Conservation (phyloP, 2,329 filamentous ascomycete species). For the Sphaerulina musiva region DNA sequence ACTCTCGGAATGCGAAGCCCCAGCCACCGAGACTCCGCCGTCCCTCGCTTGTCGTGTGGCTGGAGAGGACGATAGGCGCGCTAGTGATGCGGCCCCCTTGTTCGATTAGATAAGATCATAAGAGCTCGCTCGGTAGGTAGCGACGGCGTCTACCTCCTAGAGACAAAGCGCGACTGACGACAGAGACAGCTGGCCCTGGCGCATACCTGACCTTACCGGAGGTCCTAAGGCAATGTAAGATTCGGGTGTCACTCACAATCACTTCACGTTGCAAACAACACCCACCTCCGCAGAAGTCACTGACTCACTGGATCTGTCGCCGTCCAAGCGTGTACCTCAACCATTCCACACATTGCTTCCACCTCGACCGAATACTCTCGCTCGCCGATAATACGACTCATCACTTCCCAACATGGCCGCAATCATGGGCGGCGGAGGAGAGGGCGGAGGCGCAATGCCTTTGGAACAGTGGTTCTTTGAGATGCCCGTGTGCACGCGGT, state of each 20-base stretch:
- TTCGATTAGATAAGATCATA: neutral
- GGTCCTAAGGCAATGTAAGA: no score
- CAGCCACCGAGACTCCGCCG: neutral
- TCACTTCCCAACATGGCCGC: slow-evolving; percentile 39
- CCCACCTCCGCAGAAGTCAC: no score
- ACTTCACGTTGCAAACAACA: no score
- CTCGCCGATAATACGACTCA: neutral
- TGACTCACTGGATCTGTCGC: neutral
- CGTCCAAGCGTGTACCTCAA: neutral
- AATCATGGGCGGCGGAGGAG: slow-evolving; percentile 37
- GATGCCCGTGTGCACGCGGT: slow-evolving; percentile 91
- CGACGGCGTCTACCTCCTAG: neutral
- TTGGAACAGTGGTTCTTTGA: slow-evolving; percentile 98
- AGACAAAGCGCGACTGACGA: neutral
- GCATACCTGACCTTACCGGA: no score
- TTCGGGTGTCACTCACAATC: no score
- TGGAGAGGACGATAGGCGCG: neutral
- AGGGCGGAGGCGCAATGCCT: slow-evolving; percentile 56
- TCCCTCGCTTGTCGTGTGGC: neutral
- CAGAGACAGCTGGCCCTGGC: no score
- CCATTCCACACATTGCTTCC: neutral
- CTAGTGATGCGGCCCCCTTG: neutral
- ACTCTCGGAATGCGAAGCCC: slow-evolving; percentile 7
- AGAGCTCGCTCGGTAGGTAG: no score
- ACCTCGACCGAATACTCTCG: neutral